Conservation (phyloP, 1,284 basidiomycete genomes). For the Retiboletus fuscus region DNA sequence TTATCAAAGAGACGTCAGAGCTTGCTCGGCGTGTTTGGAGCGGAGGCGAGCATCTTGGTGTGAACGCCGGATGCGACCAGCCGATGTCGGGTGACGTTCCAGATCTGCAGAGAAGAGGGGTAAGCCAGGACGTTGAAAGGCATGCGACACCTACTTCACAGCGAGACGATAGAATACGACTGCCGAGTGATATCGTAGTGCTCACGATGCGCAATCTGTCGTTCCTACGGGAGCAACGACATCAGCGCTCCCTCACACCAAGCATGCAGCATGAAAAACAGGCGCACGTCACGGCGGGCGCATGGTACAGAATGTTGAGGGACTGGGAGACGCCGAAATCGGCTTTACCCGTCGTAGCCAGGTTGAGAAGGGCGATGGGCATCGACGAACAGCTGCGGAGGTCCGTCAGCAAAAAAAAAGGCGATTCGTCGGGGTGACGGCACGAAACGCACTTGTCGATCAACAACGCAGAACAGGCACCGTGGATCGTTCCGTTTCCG, state of each 20-base stretch:
- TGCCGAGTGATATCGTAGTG: constrained; percentile 46
- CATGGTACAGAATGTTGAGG: constrained; percentile 54
- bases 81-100: constrained; percentile 50
- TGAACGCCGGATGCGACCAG: constrained; percentile 53
- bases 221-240: constrained; percentile 33
- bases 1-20: constrained; percentile 34
- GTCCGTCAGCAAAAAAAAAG: background rate
- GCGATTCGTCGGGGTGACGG: background rate
- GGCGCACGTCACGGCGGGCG: constrained; percentile 53
- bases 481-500: constrained; percentile 54
- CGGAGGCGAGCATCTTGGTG: constrained; percentile 52
- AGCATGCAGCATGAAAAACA: background rate
- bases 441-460: constrained; percentile 57
- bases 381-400: constrained; percentile 51
- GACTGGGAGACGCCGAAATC: constrained; percentile 54
- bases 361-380: constrained; percentile 47
- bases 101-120: constrained; percentile 45
- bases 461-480: constrained; percentile 59
- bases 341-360: constrained; percentile 37
- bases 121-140: background rate
- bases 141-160: constrained; percentile 40
- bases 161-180: constrained; percentile 42
- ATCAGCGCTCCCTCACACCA: background rate
- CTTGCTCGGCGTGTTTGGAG: constrained; percentile 28
- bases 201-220: constrained; percentile 47